A percentile compares a stretch with the other conserved stretches of the same genome.
phyloP scores from a whole-genome alignment of 2,329 filamentous ascomycete species.

The Bipolaris gigantea region DNA sequence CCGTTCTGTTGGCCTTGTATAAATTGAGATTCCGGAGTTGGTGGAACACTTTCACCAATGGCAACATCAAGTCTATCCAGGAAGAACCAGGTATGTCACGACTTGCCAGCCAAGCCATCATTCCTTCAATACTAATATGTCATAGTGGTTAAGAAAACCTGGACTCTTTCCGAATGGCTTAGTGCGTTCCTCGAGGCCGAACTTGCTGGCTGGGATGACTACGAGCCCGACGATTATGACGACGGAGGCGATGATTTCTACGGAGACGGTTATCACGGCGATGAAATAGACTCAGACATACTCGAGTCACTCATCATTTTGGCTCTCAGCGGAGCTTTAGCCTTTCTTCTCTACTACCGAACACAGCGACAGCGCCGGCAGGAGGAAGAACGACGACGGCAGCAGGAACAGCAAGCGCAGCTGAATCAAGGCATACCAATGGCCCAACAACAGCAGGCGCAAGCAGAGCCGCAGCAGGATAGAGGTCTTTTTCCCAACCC shows the following conservation, averaged over 20 bases:
- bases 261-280: conserved; percentile 53
- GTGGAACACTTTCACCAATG: conserved; percentile 91
- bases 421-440: conserved; percentile 25
- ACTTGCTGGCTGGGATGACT: conserved; percentile 61
- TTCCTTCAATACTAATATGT: conserved; percentile 7
- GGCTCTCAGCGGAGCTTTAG: conserved; percentile 71
- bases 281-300: conserved; percentile 73
- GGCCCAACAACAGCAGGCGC: conserved; percentile 30
- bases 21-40: conserved; percentile 84
- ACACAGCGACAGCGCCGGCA: conserved; percentile 59
- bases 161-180: conserved; percentile 84
- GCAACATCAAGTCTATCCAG: conserved; percentile 88
- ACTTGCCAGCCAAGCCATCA: not conserved
- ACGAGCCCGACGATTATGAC: conserved; percentile 52
- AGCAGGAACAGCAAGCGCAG: conserved; percentile 37
- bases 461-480: conserved; percentile 44
- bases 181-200: conserved; percentile 73
- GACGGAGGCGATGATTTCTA: conserved; percentile 59
- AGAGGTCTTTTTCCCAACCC: conserved; percentile 66
- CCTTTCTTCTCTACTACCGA: conserved; percentile 80
- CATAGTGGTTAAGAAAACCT: conserved; percentile 68
- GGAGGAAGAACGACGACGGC: conserved; percentile 46
- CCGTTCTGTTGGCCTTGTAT: conserved; percentile 83
- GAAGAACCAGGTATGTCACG: conserved; percentile 74
- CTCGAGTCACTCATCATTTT: conserved; percentile 85